These are phyloP conservation scores for Skeletonema potamos DNA, from an alignment of 108 stramenopile species.

Conservation along the genomic window DNA sequence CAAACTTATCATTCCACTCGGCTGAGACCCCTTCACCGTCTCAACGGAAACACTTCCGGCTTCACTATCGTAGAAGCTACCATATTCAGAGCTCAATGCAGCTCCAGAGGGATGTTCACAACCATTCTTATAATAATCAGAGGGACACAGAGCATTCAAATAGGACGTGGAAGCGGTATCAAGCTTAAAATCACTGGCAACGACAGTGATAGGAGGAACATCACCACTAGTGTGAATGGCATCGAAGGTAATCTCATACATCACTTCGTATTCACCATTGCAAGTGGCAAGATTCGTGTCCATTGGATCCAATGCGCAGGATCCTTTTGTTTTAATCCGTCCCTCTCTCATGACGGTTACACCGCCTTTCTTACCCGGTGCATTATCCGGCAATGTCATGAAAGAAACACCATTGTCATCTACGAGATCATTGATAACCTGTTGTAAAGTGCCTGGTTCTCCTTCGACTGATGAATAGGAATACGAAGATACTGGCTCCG, in stretches of 20 bases:
- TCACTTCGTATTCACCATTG: slow-evolving; percentile 56
- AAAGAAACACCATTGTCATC: slow-evolving; percentile 51
- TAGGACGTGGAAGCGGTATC: slow-evolving; percentile 33
- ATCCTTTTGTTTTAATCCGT: slow-evolving; percentile 48
- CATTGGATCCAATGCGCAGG: slow-evolving; percentile 22
- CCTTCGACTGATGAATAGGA: slow-evolving; percentile 25
- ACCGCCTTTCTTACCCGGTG: slow-evolving; percentile 34
- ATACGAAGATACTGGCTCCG: slow-evolving; percentile 27
- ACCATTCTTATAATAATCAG: slow-evolving; percentile 20
- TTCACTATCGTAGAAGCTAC: slow-evolving; percentile 41
- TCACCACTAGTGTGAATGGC: slow-evolving; percentile 66
- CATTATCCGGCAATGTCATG: slow-evolving; percentile 34
- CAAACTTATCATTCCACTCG: slow-evolving; percentile 62
- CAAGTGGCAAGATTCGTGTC: slow-evolving; percentile 29
- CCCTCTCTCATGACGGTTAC: slow-evolving; percentile 36
- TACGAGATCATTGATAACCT: slow-evolving; percentile 36
- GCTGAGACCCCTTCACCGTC: slow-evolving; percentile 63
- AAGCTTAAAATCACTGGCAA: slow-evolving; percentile 31
- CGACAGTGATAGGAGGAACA: slow-evolving; percentile 57
- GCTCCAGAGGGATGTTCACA: slow-evolving; percentile 38
- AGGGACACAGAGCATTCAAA: slow-evolving; percentile 27
- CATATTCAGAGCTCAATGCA: slow-evolving; percentile 38
- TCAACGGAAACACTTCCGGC: slow-evolving; percentile 35
- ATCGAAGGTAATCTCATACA: slow-evolving; percentile 67
- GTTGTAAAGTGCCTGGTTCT: slow-evolving; percentile 42